A percentile compares a stretch with the other conserved stretches of the same genome.
These are phyloP conservation scores for Helotiales sp. DNA, from an alignment of 2,329 filamentous ascomycete genomes.

Conservation along the genomic window DNA sequence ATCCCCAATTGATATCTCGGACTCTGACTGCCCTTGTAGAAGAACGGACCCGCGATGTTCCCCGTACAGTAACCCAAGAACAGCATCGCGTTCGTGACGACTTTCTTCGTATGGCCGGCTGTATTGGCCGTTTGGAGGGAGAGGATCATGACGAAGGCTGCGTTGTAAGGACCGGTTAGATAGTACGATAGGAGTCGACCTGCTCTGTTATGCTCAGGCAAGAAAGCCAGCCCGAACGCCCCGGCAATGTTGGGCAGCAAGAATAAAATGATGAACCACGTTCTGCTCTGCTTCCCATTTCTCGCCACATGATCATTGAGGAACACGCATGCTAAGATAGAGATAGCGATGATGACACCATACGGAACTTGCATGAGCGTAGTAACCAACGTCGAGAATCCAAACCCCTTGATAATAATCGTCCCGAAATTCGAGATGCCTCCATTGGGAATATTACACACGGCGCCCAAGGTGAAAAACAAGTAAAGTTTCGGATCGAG, in stretches of 20 bases:
- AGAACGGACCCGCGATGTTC: conserved; percentile 55
- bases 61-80: conserved; percentile 37
- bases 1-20: conserved; percentile 61
- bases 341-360: conserved; percentile 62
- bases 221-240: conserved; percentile 56
- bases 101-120: conserved; percentile 54
- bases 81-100: conserved; percentile 50
- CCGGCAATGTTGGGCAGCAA: conserved; percentile 58
- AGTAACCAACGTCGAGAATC: conserved; percentile 52
- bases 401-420: conserved; percentile 61
- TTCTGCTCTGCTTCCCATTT: conserved; percentile 47
- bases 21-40: conserved; percentile 61
- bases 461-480: conserved; percentile 53
- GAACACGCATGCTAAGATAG: conserved; percentile 46
- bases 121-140: conserved; percentile 63
- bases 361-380: conserved; percentile 60
- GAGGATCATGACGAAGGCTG: conserved; percentile 44
- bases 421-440: conserved; percentile 62
- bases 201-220: conserved; percentile 49
- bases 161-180: conserved; percentile 40
- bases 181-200: conserved; percentile 57
- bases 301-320: conserved; percentile 56
- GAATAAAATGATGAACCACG: conserved; percentile 64
- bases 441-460: conserved; percentile 59
- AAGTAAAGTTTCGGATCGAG: conserved; percentile 35